Conservation (phyloP, 164 flowering plant species). For the Piper betle region DNA sequence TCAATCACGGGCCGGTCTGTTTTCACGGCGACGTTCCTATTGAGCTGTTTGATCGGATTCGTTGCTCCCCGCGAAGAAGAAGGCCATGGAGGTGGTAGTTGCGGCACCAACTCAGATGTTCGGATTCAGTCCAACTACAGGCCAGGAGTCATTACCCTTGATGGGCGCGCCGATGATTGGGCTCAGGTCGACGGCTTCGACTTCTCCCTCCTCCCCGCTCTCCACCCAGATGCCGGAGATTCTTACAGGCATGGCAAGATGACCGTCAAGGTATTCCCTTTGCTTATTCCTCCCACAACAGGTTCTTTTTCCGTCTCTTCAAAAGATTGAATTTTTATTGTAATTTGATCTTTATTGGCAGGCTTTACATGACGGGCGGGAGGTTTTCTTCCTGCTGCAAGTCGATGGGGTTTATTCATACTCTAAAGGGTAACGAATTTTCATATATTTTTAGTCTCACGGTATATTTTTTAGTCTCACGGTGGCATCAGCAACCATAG, state of each 20-base stretch:
- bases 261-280: conserved; percentile 54
- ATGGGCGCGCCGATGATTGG: conserved; percentile 87
- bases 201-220: conserved; percentile 78
- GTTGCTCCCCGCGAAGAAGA: conserved; percentile 61
- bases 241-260: conserved; percentile 62
- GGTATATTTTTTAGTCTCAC: not conserved
- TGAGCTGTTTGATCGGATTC: conserved; percentile 7
- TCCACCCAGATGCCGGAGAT: conserved; percentile 77
- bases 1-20: conserved; percentile 19
- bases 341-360: conserved; percentile 7
- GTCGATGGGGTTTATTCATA: conserved; percentile 74
- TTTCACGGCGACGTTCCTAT: conserved; percentile 7
- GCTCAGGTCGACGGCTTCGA: conserved; percentile 58
- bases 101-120: conserved; percentile 44
- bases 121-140: conserved; percentile 43
- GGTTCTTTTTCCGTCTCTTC: not conserved
- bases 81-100: conserved; percentile 52
- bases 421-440: conserved; percentile 48
- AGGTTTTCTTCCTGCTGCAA: conserved; percentile 72
- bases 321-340: not conserved
- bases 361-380: conserved; percentile 85
- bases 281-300: not conserved
- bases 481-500: too few relatives aligned
- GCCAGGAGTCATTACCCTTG: conserved; percentile 68
- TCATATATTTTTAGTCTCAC: not conserved